Evolutionary conservation across 2,329 filamentous ascomycete genomes (phyloP).

Genomic region (Thielaviopsis populi): DNA sequence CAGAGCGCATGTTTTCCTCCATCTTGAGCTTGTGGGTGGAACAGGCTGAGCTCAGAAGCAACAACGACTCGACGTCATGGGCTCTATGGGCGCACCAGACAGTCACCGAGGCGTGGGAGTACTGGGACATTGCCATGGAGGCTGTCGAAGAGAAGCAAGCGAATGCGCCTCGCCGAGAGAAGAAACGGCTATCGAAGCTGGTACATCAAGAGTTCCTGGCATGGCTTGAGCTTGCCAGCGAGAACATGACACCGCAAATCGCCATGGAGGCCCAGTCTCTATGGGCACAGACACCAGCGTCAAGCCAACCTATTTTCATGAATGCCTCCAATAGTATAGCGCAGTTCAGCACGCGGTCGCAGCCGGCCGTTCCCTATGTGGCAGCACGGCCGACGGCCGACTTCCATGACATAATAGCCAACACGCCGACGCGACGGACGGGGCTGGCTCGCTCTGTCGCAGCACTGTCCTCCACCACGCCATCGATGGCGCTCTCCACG

Average conservation of each 20-base stretch:
- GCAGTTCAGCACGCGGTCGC: constrained; percentile 13
- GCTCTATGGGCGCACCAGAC: constrained; percentile 12
- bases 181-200: constrained; percentile 12
- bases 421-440: constrained; percentile 35
- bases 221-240: constrained; percentile 11
- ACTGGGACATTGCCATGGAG: constrained; percentile 17
- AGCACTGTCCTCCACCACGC: constrained; percentile 29
- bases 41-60: constrained; percentile 2
- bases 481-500: constrained; percentile 29
- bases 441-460: constrained; percentile 28
- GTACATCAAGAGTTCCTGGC: constrained; percentile 9
- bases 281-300: constrained; percentile 11
- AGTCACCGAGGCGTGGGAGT: constrained; percentile 16
- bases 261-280: neutral
- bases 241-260: neutral
- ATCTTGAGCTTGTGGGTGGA: constrained; percentile 11
- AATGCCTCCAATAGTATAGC: constrained; percentile 9
- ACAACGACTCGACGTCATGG: constrained; percentile 4
- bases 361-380: neutral
- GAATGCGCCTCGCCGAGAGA: constrained; percentile 17
- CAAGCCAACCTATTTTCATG: neutral
- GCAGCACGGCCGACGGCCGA: neutral
- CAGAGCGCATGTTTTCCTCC: constrained; percentile 1
- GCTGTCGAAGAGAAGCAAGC: constrained; percentile 16
- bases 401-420: constrained; percentile 19